Evolutionary conservation across 208 protist genomes (phyloP).

Genomic region (Acanthamoeba sp.): DNA sequence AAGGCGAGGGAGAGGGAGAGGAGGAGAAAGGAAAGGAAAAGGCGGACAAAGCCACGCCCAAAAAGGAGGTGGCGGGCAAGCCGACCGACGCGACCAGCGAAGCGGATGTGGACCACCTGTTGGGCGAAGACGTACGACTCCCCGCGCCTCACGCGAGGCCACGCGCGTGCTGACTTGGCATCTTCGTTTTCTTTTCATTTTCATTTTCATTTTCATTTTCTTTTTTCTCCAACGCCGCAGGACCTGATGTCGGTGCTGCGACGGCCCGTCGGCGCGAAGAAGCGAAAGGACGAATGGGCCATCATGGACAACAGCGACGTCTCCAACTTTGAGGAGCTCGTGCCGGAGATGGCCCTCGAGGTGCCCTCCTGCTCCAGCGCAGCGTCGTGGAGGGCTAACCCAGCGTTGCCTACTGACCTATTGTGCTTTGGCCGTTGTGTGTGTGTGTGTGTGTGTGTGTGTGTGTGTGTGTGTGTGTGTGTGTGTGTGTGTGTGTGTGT

Average conservation of each 20-base stretch:
- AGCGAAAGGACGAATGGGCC: slow-evolving; percentile 76
- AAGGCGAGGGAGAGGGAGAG: neutral
- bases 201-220: neutral
- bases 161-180: neutral
- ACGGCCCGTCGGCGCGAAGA: neutral
- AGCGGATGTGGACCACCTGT: neutral
- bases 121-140: slow-evolving; percentile 32
- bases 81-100: neutral
- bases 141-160: too few relatives aligned
- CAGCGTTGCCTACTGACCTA: slow-evolving; percentile 13
- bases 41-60: neutral
- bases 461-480: neutral
- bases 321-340: slow-evolving; percentile 83
- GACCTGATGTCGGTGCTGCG: neutral
- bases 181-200: neutral
- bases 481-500: neutral
- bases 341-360: slow-evolving; percentile 85
- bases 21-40: neutral
- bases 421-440: neutral
- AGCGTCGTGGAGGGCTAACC: too few relatives aligned
- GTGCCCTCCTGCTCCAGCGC: neutral
- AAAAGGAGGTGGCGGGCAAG: neutral
- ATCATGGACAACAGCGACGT: slow-evolving; percentile 78
- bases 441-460: slow-evolving; percentile 29
- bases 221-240: neutral